Conservation (phyloP, 2,329 filamentous ascomycete species). For the Fusarium aywerte region DNA sequence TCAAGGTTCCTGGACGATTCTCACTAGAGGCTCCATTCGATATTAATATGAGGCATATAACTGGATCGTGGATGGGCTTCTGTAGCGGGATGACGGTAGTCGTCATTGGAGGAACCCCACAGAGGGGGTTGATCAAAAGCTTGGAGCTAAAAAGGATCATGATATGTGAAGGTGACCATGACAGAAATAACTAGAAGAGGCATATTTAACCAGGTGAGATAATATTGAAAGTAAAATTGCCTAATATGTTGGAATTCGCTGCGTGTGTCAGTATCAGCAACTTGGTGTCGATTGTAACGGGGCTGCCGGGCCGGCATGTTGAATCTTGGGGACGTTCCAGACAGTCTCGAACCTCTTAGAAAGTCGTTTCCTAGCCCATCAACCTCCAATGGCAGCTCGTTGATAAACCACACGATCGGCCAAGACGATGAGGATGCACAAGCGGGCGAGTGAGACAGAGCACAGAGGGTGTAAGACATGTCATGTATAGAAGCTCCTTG, state of each 20-base stretch:
- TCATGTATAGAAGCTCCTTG: neutral
- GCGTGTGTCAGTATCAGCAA: constrained; percentile 16
- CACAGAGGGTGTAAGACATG: constrained; percentile 13
- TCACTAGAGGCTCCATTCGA: constrained; percentile 29
- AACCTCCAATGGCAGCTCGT: constrained; percentile 31
- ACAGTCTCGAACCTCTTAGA: constrained; percentile 29
- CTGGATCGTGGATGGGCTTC: constrained; percentile 34
- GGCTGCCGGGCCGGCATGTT: constrained; percentile 31
- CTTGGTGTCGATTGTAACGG: constrained; percentile 32
- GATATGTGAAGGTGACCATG: constrained; percentile 21
- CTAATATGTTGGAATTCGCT: neutral
- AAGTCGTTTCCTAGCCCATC: constrained; percentile 1
- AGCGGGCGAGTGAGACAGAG: neutral
- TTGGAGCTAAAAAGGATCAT: constrained; percentile 17
- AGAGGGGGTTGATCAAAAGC: constrained; percentile 33
- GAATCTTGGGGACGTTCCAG: constrained; percentile 12
- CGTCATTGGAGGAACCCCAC: constrained; percentile 35
- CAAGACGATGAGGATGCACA: neutral
- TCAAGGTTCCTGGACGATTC: constrained; percentile 33
- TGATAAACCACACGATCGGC: constrained; percentile 26
- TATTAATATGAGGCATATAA: constrained; percentile 34
- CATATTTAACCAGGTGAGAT: neutral
- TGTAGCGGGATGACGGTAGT: constrained; percentile 30
- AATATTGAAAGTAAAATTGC: neutral
- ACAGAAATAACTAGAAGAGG: neutral